Percentiles rank a stretch among this genome's conserved stretches.
Conservation (phyloP, 2,329 filamentous ascomycete species). For the Metarhizium robertsii region DNA sequence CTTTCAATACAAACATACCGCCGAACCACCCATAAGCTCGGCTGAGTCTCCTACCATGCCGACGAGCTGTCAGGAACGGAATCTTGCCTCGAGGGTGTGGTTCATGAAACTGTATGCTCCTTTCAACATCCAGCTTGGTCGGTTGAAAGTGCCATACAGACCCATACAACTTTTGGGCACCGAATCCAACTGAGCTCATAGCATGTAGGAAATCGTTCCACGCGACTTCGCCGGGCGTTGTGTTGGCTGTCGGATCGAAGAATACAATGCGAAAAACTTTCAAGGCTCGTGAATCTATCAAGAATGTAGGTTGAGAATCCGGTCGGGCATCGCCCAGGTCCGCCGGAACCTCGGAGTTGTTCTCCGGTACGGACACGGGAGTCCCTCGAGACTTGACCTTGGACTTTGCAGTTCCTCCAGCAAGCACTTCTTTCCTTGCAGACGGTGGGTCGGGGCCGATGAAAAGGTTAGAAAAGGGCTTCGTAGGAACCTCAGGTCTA, state of each 20-base stretch:
- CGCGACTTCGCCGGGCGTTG: slow-evolving; percentile 33
- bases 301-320: slow-evolving; percentile 4
- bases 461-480: too few relatives aligned
- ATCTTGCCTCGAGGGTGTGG: slow-evolving; percentile 48
- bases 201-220: slow-evolving; percentile 48
- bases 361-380: too few relatives aligned
- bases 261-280: slow-evolving; percentile 32
- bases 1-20: slow-evolving; percentile 29
- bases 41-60: slow-evolving; percentile 37
- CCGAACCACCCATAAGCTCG: slow-evolving; percentile 41
- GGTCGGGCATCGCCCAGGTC: too few relatives aligned
- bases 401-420: too few relatives aligned
- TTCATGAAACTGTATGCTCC: slow-evolving; percentile 51
- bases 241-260: slow-evolving; percentile 23
- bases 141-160: slow-evolving; percentile 52
- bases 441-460: too few relatives aligned
- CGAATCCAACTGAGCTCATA: slow-evolving; percentile 40
- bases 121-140: slow-evolving; percentile 26
- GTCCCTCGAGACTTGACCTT: too few relatives aligned
- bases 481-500: too few relatives aligned
- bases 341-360: too few relatives aligned
- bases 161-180: slow-evolving; percentile 47
- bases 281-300: slow-evolving; percentile 21
- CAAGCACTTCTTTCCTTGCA: too few relatives aligned
- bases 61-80: slow-evolving; percentile 32